Base-by-base conservation (phyloP, 129 eudicot genomes). In the Flaveria trinervia region DNA sequence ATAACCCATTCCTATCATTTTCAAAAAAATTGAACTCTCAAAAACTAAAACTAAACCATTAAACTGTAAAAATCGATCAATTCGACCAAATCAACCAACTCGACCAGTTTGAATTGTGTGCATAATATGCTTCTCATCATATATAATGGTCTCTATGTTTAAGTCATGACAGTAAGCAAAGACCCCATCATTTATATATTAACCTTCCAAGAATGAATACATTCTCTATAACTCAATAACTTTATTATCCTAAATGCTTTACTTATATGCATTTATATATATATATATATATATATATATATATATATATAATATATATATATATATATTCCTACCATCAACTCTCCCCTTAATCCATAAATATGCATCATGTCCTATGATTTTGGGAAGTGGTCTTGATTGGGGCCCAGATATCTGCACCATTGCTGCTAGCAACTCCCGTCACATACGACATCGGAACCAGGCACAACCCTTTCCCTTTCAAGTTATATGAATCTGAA, bases 321-420 rank as follows among this genome's bases (percentile, higher is more conserved):
- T n/a, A n/a, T n/a, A 56, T 43, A 44, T 54, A 80, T 45, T 56
- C 69, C 74, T 80, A 73, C 71, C 70, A 72, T 67, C 72, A 50
- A 41, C 57, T 77, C 77, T 30, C 51, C 84, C 77, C 54, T 60
- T 68, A 26, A 65, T 56, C 74, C 33, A 75, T 56, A 70, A 71
- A 64, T 68, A 54, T 71, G 70, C 80, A 55, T 78, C 72, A 50
- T 50, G 57, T 26, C 61, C 71, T 81, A 71, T 4, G 71, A 70
- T 71, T 73, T 84, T 17, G 48, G 84, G 84, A 87, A 67, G 67
- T 65, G 12, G 88, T 88, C 74, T 93, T 90, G 77, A 85, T 93
- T 23, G 98, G 98, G 36, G 98, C 97, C 98, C 98, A 93, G 20
- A 93, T 85, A 83, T 93, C 98, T 16, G 98, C 98, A 67, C 98